phyloP scores from a whole-genome alignment of 139 green algal genomes.

The Auxenochlorella pyrenoidosa region DNA sequence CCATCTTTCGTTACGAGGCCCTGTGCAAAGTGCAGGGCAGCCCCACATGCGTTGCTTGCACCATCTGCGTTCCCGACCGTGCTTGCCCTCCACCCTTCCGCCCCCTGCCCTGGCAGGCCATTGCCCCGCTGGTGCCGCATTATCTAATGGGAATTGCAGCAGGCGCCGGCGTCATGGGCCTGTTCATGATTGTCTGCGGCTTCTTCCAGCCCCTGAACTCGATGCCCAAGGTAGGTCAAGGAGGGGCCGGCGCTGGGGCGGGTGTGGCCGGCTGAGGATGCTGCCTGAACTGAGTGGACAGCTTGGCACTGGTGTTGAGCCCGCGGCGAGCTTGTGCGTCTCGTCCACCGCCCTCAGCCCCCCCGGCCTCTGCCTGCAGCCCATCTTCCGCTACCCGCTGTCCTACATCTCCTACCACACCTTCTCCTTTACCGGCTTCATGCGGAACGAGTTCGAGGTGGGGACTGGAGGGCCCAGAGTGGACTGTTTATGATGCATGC shows the following conservation, averaged over 20 bases:
- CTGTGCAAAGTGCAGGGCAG: background rate
- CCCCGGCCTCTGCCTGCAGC: background rate
- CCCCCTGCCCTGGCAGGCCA: background rate
- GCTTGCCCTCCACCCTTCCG: background rate
- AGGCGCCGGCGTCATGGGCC: slow-evolving; percentile 69
- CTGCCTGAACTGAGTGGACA: background rate
- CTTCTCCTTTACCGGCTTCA: slow-evolving; percentile 73
- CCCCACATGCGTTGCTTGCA: background rate
- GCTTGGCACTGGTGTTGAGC: background rate
- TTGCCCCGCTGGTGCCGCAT: slow-evolving; percentile 57
- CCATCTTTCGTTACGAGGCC: too few species aligned
- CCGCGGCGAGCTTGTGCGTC: background rate
- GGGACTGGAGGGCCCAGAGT: background rate
- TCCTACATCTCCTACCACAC: slow-evolving; percentile 75
- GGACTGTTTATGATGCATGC: background rate
- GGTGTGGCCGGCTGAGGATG: background rate
- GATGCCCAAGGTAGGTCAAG: slow-evolving; percentile 27
- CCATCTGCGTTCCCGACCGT: background rate
- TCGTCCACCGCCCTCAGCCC: background rate
- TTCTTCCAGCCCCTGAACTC: slow-evolving; percentile 70
- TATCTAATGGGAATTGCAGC: slow-evolving; percentile 75
- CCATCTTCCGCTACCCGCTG: slow-evolving; percentile 75
- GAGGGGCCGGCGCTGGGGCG: too few species aligned
- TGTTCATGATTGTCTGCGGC: slow-evolving; percentile 69
- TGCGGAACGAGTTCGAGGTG: slow-evolving; percentile 53